Percentiles rank a stretch among this genome's conserved stretches.
These are phyloP conservation scores for Colletotrichum viniferum DNA, from an alignment of 2,329 filamentous ascomycete genomes.

Conservation along the genomic window DNA sequence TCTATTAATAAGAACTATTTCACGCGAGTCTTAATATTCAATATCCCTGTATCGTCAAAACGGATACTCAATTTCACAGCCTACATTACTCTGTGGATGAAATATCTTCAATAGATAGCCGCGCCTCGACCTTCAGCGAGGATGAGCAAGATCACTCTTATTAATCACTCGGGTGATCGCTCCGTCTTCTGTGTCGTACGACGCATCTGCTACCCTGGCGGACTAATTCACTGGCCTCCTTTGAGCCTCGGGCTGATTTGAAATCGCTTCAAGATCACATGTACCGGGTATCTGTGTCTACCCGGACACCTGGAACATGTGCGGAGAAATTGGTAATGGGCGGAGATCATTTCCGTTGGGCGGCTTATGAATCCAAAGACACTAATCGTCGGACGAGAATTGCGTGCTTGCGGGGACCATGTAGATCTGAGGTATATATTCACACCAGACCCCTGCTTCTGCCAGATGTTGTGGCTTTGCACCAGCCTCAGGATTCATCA, in stretches of 20 bases:
- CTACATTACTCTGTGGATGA: neutral
- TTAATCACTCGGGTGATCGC: neutral
- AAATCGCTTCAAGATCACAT: neutral
- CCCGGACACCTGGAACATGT: neutral
- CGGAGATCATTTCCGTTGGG: neutral
- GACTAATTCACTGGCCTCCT: neutral
- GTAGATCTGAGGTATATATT: neutral
- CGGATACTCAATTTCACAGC: neutral
- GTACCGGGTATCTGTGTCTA: neutral
- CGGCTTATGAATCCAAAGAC: constrained; percentile 28
- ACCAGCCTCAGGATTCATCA: neutral
- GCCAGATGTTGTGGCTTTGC: neutral
- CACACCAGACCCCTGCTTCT: neutral
- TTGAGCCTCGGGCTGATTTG: neutral
- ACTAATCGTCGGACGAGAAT: constrained; percentile 19
- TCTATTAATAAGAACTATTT: neutral
- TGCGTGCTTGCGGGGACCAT: constrained; percentile 26
- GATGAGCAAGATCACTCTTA: neutral
- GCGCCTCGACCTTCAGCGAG: neutral
- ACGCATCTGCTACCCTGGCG: neutral
- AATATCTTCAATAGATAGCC: neutral
- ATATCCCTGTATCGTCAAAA: neutral
- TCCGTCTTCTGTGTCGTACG: neutral
- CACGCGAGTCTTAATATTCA: neutral
- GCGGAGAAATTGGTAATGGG: neutral